Evolutionary conservation across 2,329 filamentous ascomycete genomes (phyloP).

Genomic region (Thielaviopsis ethacetica): DNA sequence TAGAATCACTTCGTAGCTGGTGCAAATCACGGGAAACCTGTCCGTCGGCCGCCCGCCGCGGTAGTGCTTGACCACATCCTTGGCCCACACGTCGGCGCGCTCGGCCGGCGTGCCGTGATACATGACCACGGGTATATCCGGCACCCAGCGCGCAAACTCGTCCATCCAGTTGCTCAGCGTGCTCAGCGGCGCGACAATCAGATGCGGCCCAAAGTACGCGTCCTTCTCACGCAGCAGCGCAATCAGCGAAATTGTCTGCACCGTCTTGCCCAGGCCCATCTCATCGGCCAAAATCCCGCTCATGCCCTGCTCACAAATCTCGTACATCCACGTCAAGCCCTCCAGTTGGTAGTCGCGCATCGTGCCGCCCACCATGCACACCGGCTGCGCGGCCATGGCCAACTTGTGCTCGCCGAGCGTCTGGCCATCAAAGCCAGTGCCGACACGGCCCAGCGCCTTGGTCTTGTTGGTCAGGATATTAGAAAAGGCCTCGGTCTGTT

Average conservation of each 20-base stretch:
- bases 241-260: constrained; percentile 78
- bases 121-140: constrained; percentile 70
- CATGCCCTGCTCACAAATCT: constrained; percentile 62
- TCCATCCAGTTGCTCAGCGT: constrained; percentile 93
- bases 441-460: constrained; percentile 43
- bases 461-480: constrained; percentile 49
- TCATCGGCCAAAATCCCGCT: constrained; percentile 87
- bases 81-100: constrained; percentile 57
- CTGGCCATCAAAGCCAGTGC: constrained; percentile 42
- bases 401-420: constrained; percentile 49
- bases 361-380: constrained; percentile 66
- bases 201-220: constrained; percentile 65
- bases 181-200: constrained; percentile 80
- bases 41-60: constrained; percentile 27
- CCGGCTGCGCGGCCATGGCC: constrained; percentile 70
- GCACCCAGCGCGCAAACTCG: constrained; percentile 83
- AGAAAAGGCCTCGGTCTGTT: constrained; percentile 43
- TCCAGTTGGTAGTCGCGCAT: constrained; percentile 94
- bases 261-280: constrained; percentile 84
- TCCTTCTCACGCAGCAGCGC: constrained; percentile 79
- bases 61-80: constrained; percentile 54
- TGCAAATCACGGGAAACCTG: constrained; percentile 82
- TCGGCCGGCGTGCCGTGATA: constrained; percentile 77
- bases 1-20: constrained; percentile 91
- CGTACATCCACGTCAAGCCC: constrained; percentile 89